Percentiles rank a stretch among this genome's conserved stretches.
phyloP scores from a whole-genome alignment of 2,329 filamentous ascomycete genomes.

The Penicillium polonicum region DNA sequence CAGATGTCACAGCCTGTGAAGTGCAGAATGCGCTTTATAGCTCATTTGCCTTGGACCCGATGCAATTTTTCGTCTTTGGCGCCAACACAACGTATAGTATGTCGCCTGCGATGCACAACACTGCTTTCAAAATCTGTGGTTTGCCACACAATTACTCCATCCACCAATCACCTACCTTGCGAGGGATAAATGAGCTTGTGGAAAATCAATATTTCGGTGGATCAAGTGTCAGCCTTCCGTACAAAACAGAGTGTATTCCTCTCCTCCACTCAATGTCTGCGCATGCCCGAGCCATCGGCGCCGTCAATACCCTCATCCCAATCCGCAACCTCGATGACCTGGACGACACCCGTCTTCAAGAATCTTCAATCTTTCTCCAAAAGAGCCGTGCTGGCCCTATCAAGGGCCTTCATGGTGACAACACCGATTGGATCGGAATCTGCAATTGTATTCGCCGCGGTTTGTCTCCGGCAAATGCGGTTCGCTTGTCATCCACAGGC shows the following conservation, averaged over 20 bases:
- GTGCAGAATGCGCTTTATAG: conserved; percentile 65
- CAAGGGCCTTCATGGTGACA: conserved; percentile 71
- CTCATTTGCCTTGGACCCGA: conserved; percentile 65
- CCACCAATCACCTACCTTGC: conserved; percentile 61
- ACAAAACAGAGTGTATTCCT: conserved; percentile 69
- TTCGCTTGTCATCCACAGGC: conserved; percentile 56
- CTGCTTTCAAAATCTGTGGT: conserved; percentile 64
- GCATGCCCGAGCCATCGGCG: conserved; percentile 72
- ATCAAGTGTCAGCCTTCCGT: conserved; percentile 69
- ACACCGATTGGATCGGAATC: conserved; percentile 80
- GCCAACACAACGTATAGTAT: conserved; percentile 69
- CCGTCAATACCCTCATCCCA: conserved; percentile 73
- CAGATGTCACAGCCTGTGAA: conserved; percentile 60
- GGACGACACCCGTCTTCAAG: conserved; percentile 55
- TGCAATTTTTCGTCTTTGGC: conserved; percentile 74
- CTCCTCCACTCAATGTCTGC: conserved; percentile 66
- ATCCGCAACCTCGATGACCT: conserved; percentile 57
- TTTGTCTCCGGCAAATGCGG: conserved; percentile 68
- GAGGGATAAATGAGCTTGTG: conserved; percentile 63
- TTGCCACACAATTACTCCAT: conserved; percentile 68
- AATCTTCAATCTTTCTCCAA: conserved; percentile 55
- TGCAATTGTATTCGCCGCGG: conserved; percentile 69
- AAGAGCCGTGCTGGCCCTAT: conserved; percentile 66
- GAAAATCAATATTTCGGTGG: conserved; percentile 69
- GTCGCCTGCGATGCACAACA: conserved; percentile 75